Percentiles rank a stretch among this genome's conserved stretches.
Conservation (phyloP, 2,329 filamentous ascomycete species). For the Paradendryphiella salina region DNA sequence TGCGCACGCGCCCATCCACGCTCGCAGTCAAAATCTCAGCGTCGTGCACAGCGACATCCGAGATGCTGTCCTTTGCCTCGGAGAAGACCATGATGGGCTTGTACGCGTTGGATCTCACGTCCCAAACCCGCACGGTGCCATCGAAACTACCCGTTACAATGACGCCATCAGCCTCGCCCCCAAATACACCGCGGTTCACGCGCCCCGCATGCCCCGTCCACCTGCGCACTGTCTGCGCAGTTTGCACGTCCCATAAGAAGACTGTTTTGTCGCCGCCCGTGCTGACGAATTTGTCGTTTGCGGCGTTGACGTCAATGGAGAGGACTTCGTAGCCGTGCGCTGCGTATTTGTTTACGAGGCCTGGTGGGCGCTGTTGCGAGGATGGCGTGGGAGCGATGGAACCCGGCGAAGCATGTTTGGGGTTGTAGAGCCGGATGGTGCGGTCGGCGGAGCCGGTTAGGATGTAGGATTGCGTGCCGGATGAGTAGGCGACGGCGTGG, state of each 20-base stretch:
- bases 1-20: conserved; percentile 79
- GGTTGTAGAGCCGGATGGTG: conserved; percentile 83
- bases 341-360: conserved; percentile 82
- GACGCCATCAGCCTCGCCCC: conserved; percentile 72
- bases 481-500: conserved; percentile 56
- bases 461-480: conserved; percentile 59
- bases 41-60: conserved; percentile 49
- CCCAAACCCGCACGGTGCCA: conserved; percentile 72
- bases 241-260: conserved; percentile 92
- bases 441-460: conserved; percentile 87
- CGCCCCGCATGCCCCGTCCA: conserved; percentile 73
- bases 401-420: conserved; percentile 54
- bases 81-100: conserved; percentile 72
- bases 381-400: conserved; percentile 41
- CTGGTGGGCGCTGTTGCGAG: conserved; percentile 26
- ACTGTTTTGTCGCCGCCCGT: conserved; percentile 86
- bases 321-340: conserved; percentile 93
- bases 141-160: conserved; percentile 75
- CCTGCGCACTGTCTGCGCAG: conserved; percentile 73
- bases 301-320: conserved; percentile 69
- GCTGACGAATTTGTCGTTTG: conserved; percentile 86
- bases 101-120: conserved; percentile 38
- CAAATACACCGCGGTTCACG: conserved; percentile 79
- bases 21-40: conserved; percentile 70
- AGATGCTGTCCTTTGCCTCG: conserved; percentile 73